phyloP scores from a whole-genome alignment of 164 flowering plant species.

The Platanus orientalis region DNA sequence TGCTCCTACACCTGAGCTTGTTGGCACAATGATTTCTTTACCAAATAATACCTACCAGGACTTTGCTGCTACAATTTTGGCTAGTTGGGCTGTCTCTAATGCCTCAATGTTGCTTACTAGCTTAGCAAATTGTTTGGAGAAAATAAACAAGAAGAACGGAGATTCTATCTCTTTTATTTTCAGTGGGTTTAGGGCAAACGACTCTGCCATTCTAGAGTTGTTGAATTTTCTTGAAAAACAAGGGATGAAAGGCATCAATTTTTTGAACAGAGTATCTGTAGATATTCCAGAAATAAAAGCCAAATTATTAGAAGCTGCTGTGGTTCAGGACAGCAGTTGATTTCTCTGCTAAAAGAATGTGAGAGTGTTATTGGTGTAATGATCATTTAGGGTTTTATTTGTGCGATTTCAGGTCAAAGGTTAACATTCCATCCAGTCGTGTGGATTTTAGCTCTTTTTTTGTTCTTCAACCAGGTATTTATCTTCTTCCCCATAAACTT shows the following conservation, averaged over 20 bases:
- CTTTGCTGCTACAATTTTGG: constrained; percentile 43
- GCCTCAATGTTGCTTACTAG: constrained; percentile 33
- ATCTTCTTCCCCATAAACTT: too few species aligned
- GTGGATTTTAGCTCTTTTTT: too few species aligned
- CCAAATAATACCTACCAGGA: constrained; percentile 26
- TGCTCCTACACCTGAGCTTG: constrained; percentile 43
- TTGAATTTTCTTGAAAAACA: constrained; percentile 27
- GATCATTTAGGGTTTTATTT: too few species aligned
- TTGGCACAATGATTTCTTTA: constrained; percentile 33
- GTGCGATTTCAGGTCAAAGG: too few species aligned
- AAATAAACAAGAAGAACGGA: constrained; percentile 16
- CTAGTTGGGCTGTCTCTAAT: constrained; percentile 39
- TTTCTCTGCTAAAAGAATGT: background rate
- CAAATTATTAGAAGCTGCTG: constrained; percentile 14
- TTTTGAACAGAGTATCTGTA: constrained; percentile 12
- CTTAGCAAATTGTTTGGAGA: constrained; percentile 32
- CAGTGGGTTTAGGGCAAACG: constrained; percentile 17
- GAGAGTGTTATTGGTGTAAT: background rate
- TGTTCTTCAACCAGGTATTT: too few species aligned
- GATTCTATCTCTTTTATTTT: constrained; percentile 5
- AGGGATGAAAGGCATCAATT: constrained; percentile 12
- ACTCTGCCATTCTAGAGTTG: constrained; percentile 27
- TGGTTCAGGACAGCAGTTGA: constrained; percentile 10
- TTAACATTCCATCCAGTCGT: too few species aligned
- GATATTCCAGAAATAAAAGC: constrained; percentile 16